Conservation (phyloP, 2,329 filamentous ascomycete genomes). For the Bretziella fagacearum region DNA sequence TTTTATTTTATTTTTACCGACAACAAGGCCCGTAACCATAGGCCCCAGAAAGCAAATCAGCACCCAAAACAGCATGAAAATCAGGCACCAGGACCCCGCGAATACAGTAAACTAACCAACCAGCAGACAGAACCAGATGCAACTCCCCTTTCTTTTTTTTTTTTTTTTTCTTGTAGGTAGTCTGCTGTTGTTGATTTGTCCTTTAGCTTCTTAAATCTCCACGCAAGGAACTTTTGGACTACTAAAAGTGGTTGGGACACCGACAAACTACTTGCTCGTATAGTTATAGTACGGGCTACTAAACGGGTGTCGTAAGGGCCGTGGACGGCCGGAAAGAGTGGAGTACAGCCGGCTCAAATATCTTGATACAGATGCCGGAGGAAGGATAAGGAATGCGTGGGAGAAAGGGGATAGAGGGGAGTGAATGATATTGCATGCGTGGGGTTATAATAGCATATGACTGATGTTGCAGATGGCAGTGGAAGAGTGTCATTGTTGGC, state of each 20-base stretch:
- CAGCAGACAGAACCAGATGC: not conserved
- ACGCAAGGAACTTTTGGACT: not conserved
- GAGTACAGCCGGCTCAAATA: not conserved
- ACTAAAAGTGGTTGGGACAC: not conserved
- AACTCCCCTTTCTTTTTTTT: not conserved
- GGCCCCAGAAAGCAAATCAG: not conserved
- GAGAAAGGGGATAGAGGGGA: not conserved
- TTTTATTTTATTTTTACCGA: no score
- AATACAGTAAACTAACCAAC: not conserved
- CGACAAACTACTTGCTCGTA: not conserved
- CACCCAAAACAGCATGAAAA: not conserved
- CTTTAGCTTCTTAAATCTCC: not conserved
- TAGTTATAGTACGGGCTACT: not conserved
- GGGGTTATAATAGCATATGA: conserved; percentile 1
- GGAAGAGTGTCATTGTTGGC: not conserved
- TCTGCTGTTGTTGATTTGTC: no score
- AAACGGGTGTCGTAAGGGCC: not conserved
- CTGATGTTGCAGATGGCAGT: not conserved
- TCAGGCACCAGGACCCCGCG: not conserved
- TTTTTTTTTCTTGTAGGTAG: no score
- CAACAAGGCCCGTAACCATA: no score
- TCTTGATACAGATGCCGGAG: not conserved
- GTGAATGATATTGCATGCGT: not conserved
- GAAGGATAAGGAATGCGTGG: not conserved
- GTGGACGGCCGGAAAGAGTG: not conserved